Evolutionary conservation across 73 alveolate species (phyloP).

Genomic region (Blepharisma japonicum): DNA sequence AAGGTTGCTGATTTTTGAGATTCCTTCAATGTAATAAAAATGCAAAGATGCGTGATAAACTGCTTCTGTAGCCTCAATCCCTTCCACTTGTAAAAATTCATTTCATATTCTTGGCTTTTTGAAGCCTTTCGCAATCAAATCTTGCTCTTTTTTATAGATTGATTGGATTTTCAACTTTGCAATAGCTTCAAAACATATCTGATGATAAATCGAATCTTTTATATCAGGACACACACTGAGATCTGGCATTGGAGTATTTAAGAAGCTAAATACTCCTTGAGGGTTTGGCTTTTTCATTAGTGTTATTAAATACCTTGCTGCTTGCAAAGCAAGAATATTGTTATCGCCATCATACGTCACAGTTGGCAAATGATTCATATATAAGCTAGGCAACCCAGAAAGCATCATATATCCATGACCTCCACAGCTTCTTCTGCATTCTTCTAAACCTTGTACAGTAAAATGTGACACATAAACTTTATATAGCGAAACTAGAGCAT

Average conservation of each 20-base stretch:
- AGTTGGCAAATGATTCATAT: background rate
- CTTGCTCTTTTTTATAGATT: background rate
- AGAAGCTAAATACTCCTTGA: background rate
- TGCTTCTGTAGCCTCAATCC: background rate
- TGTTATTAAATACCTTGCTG: constrained; percentile 1
- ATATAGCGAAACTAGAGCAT: constrained; percentile 41
- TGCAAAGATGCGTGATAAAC: background rate
- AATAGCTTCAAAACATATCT: constrained; percentile 6
- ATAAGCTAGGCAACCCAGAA: constrained; percentile 59
- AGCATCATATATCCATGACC: constrained; percentile 79
- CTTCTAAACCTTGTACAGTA: constrained; percentile 60
- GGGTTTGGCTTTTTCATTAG: background rate
- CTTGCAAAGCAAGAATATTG: background rate
- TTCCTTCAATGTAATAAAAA: background rate
- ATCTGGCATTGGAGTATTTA: background rate
- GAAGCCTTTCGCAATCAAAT: background rate
- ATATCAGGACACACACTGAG: background rate
- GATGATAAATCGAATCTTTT: background rate
- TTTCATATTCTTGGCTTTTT: background rate
- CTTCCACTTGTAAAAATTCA: constrained; percentile 19
- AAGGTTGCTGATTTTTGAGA: background rate
- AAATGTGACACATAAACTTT: constrained; percentile 58
- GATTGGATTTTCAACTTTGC: background rate
- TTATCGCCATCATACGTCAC: constrained; percentile 30
- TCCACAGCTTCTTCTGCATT: constrained; percentile 75